Conservation (phyloP, 257 asterid species). For the Solanum megistacrolobum region DNA sequence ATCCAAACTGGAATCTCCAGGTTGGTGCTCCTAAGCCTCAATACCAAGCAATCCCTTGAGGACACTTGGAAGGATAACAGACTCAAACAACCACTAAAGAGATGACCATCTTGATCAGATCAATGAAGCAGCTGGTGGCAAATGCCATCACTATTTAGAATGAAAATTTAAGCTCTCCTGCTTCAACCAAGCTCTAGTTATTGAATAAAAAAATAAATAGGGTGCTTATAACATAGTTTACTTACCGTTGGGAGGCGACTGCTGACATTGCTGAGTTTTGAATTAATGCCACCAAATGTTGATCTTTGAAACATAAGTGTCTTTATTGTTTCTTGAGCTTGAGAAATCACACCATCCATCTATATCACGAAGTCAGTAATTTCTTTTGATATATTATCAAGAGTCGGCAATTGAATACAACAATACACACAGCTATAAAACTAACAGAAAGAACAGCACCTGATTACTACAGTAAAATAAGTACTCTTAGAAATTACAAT, state of each 20-base stretch:
- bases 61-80: background rate
- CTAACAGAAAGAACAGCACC: background rate
- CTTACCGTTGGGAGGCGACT: constrained; percentile 94
- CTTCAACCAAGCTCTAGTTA: background rate
- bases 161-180: background rate
- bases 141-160: background rate
- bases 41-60: background rate
- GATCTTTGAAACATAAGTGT: constrained; percentile 83
- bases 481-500: background rate
- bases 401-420: background rate
- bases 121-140: background rate
- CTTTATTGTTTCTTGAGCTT: constrained; percentile 91
- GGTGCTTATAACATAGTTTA: background rate
- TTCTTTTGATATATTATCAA: constrained; percentile 7
- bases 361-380: constrained; percentile 18
- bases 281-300: constrained; percentile 81
- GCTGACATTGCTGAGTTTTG: constrained; percentile 87
- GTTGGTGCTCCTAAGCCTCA: background rate
- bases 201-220: background rate
- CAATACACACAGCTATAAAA: background rate
- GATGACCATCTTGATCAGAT: background rate
- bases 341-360: constrained; percentile 90
- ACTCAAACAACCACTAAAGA: background rate
- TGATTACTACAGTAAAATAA: background rate
- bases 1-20: background rate